phyloP scores from a whole-genome alignment of 805 yeast species.

The Suhomyces sp. region DNA sequence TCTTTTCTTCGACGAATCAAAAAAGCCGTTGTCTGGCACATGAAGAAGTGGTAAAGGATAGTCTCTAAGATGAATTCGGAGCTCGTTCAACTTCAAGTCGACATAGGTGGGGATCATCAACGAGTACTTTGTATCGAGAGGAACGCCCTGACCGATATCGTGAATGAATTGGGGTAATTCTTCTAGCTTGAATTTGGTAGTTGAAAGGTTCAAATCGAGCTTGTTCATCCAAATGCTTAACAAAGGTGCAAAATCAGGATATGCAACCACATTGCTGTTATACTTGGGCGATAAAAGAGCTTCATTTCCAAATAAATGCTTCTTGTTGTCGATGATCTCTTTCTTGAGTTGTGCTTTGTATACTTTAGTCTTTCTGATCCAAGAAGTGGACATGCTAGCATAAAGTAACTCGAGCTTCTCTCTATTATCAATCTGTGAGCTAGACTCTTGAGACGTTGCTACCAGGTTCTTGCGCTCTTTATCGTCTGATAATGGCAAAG shows the following conservation, averaged over 20 bases:
- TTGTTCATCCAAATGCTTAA: slow-evolving; percentile 28
- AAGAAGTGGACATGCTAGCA: slow-evolving; percentile 53
- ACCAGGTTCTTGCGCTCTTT: neutral
- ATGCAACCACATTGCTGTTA: slow-evolving; percentile 27
- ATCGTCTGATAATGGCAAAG: neutral
- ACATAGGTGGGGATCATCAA: slow-evolving; percentile 62
- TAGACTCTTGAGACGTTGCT: neutral
- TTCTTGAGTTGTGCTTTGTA: slow-evolving; percentile 37
- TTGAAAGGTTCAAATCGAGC: slow-evolving; percentile 20
- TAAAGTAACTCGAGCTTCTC: slow-evolving; percentile 29
- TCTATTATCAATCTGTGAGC: slow-evolving; percentile 1
- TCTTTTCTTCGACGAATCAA: slow-evolving; percentile 9
- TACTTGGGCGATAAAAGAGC: slow-evolving; percentile 10
- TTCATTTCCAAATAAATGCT: slow-evolving; percentile 37
- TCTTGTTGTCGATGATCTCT: slow-evolving; percentile 34
- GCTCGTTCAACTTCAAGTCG: slow-evolving; percentile 55
- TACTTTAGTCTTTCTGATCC: slow-evolving; percentile 65
- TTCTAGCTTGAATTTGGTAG: slow-evolving; percentile 25
- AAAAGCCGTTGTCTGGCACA: slow-evolving; percentile 49
- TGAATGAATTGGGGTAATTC: slow-evolving; percentile 60
- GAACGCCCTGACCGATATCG: slow-evolving; percentile 80
- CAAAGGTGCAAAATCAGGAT: slow-evolving; percentile 34
- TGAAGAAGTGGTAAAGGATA: slow-evolving; percentile 81
- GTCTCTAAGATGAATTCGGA: slow-evolving; percentile 73
- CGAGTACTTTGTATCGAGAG: slow-evolving; percentile 65